Base-by-base conservation (phyloP, 2,329 filamentous ascomycete genomes). In the Claviceps paspali region DNA sequence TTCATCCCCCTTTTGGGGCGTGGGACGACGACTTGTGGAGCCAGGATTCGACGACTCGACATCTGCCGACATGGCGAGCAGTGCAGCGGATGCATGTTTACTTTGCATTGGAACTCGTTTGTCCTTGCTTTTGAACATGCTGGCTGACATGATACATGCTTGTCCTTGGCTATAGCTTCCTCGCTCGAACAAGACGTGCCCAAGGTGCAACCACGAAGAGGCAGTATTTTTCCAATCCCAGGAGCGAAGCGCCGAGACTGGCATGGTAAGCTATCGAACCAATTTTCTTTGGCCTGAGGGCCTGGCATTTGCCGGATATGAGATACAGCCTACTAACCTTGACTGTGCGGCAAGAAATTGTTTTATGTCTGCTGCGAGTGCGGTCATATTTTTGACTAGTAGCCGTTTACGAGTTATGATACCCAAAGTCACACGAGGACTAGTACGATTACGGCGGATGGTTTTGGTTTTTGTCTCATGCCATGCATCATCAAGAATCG, bases 221-320 rank as follows among this genome's bases (percentile, higher is more conserved):
- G 86, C 87, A 32, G 92, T 98, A 42, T 98, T 94, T 65, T 98
- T 98, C 68, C 91, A 98, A 65, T 95, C 87, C 43, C 91, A 98
- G 58, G 87, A 96, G 66, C 82, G 91, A 61, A 94, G 82, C 49
- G 84, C 85, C 34, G 87, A 96, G 61, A 98, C 91, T 31, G 91
- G 91, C 65, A 98, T 98, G 91, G 91, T 96, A 62, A 69, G 82
- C 34, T 15, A 11, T 37, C 33, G n/a, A n/a, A 17, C 19, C 17
- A 6, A 10, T 21, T 24, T 27, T 30, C n/a, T 7, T 35, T 18
- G n/a, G 19, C 15, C 5, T 5, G 11, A 22, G 12, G n/a, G 10
- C 32, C 15, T 41, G 24, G 21, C 27, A 22, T 8, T 10, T 17
- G 6, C 26, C 17, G 29, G n/a, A 24, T 26, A 31, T 29, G 33